Conservation (phyloP, 108 stramenopile species). For the Conticribra guillardii region DNA sequence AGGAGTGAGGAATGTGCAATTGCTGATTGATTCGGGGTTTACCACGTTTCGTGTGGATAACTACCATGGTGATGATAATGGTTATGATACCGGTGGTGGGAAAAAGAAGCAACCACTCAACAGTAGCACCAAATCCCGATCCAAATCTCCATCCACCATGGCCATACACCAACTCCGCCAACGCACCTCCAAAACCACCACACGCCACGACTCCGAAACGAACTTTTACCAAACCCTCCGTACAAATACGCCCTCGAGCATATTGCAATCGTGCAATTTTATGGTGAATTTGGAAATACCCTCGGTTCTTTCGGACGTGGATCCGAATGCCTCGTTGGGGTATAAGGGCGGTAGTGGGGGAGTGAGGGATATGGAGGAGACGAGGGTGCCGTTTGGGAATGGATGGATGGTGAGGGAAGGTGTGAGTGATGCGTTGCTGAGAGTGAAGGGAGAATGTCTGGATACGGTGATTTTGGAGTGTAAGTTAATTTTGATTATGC, state of each 20-base stretch:
- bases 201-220: slow-evolving; percentile 42
- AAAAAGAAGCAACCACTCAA: too few species aligned
- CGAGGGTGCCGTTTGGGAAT: slow-evolving; percentile 37
- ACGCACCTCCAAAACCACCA: slow-evolving; percentile 1
- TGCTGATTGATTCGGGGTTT: slow-evolving; percentile 73
- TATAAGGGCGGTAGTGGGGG: not conserved
- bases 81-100: not conserved
- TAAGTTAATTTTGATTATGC: slow-evolving; percentile 4
- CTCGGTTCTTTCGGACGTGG: slow-evolving; percentile 17
- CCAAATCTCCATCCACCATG: slow-evolving; percentile 10
- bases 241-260: slow-evolving; percentile 55
- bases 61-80: not conserved
- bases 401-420: slow-evolving; percentile 44
- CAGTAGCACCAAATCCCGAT: too few species aligned
- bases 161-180: slow-evolving; percentile 6
- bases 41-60: slow-evolving; percentile 52
- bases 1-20: slow-evolving; percentile 46
- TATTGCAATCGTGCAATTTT: slow-evolving; percentile 51
- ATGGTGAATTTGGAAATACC: slow-evolving; percentile 43
- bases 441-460: slow-evolving; percentile 38
- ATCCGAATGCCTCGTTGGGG: not conserved
- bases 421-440: slow-evolving; percentile 44
- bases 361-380: slow-evolving; percentile 17
- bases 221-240: slow-evolving; percentile 48
- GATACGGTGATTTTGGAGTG: slow-evolving; percentile 43